Evolutionary conservation across 768 basidiomycete genomes (phyloP), one percentile per base, ranked within the genome.

Genomic region (Pleurotus eryngii): DNA sequence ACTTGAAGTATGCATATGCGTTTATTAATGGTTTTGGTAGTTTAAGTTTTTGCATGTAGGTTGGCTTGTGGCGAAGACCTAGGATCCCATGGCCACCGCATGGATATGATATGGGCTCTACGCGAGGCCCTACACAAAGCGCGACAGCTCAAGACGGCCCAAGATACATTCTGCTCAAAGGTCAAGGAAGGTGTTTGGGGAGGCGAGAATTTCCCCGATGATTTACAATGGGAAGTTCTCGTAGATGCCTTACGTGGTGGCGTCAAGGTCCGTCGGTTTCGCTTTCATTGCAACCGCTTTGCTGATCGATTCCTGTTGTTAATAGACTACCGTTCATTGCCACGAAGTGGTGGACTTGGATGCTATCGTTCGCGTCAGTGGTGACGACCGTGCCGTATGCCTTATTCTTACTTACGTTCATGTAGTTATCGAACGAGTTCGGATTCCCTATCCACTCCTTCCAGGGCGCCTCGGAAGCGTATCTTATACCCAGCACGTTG

Each of bases 381-480:
- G 30, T 35, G 30, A 35, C 11, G 9, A 9, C 3, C 9, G 30
- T 35, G 30, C 30, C 30, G 30, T 35, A 35, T 35, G 30, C 30
- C 4, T 35, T 35, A 35, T 11, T 11, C 8, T 35, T 9, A 35
- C 30, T 35, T 35, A 35, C 30, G 30, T 35, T 11, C 7, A 35
- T 35, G 12, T 56, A 94, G 84, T 77, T 97, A 49, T 85, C 91
- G 37, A 91, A 95, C 67, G 95, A 97, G 70, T 98, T 95, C 76
- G 74, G 92, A 63, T 94, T 93, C 66, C 81, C 84, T 1, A 78
- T 95, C 26, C 82, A 89, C 6, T 88, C 90, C 4, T 85, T 95
- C 66, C 91, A 94, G 64, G 89, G 91, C 65, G 95, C 93, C 6
- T 86, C 92, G 55, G 93, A 96, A 67, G 84, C 92, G 1, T 97